phyloP scores from a whole-genome alignment of 495 filamentous ascomycete genomes.

The Astrothelium macrocarpum region DNA sequence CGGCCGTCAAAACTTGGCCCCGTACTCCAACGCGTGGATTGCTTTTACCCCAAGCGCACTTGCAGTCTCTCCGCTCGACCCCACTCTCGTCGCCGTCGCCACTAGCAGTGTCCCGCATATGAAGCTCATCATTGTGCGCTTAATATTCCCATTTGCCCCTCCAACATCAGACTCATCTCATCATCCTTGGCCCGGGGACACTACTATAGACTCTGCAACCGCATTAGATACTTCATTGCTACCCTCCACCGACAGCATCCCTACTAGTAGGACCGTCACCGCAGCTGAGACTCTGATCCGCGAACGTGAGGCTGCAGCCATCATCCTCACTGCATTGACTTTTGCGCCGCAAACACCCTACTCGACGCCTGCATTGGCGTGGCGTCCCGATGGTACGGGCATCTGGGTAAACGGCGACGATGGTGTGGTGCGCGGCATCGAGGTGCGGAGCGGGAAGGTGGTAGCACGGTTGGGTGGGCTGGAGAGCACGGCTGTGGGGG shows the following conservation, averaged over 20 bases:
- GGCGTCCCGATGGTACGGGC: constrained; percentile 55
- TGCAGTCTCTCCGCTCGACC: constrained; percentile 46
- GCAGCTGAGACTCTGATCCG: constrained; percentile 40
- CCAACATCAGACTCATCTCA: too few relatives aligned
- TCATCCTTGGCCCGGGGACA: too few relatives aligned
- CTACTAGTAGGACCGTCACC: constrained; percentile 39
- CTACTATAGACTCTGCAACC: neutral
- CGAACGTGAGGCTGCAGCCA: constrained; percentile 51
- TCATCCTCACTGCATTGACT: constrained; percentile 49
- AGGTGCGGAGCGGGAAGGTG: constrained; percentile 52
- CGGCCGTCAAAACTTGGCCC: constrained; percentile 53
- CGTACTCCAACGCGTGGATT: constrained; percentile 55
- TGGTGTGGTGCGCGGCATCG: constrained; percentile 54
- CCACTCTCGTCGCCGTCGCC: constrained; percentile 49
- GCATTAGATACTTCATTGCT: constrained; percentile 6
- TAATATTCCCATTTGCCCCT: constrained; percentile 43
- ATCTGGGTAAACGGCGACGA: constrained; percentile 66
- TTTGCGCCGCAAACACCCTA: constrained; percentile 59
- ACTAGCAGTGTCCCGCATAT: constrained; percentile 54
- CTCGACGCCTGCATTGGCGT: constrained; percentile 54
- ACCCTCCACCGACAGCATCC: neutral
- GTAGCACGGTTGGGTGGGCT: constrained; percentile 31
- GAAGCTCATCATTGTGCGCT: constrained; percentile 55
- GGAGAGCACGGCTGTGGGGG: constrained; percentile 8
- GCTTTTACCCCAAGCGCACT: constrained; percentile 54